Evolutionary conservation across 371 early-diverging fungal species (phyloP).

Genomic region (Mucor mucedo): DNA sequence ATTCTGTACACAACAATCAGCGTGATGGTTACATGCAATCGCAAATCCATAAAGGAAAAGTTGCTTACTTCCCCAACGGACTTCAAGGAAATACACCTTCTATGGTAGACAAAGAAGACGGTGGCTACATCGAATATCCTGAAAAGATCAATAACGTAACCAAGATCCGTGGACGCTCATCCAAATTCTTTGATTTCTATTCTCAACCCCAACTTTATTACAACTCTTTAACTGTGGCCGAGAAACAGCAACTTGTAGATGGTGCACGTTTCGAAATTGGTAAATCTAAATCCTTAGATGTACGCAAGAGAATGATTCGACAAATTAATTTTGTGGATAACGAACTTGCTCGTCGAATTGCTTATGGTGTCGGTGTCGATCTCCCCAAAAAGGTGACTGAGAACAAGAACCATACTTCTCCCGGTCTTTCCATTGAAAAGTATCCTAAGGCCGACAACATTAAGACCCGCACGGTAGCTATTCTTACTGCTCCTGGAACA

Average conservation of each 20-base stretch:
- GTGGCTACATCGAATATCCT: conserved; percentile 48
- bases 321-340: conserved; percentile 48
- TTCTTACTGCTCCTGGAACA: conserved; percentile 43
- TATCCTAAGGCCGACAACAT: conserved; percentile 37
- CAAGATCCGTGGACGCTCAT: conserved; percentile 30
- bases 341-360: conserved; percentile 48
- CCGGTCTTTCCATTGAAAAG: conserved; percentile 41
- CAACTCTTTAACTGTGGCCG: conserved; percentile 44
- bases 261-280: conserved; percentile 52
- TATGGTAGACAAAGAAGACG: conserved; percentile 25
- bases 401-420: conserved; percentile 27
- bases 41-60: conserved; percentile 31
- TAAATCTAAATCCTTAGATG: conserved; percentile 33
- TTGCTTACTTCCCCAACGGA: conserved; percentile 41
- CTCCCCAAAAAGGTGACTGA: conserved; percentile 24
- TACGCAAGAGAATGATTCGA: conserved; percentile 47
- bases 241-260: conserved; percentile 48
- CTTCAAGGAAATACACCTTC: conserved; percentile 39
- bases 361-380: conserved; percentile 36
- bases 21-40: conserved; percentile 56
- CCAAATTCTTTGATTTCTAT: conserved; percentile 46
- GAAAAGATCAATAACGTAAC: conserved; percentile 27
- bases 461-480: conserved; percentile 35
- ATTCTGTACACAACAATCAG: conserved; percentile 53
- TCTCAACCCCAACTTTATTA: conserved; percentile 54